phyloP scores from a whole-genome alignment of 805 yeast species.

The Nakazawaea ishiwadae region DNA sequence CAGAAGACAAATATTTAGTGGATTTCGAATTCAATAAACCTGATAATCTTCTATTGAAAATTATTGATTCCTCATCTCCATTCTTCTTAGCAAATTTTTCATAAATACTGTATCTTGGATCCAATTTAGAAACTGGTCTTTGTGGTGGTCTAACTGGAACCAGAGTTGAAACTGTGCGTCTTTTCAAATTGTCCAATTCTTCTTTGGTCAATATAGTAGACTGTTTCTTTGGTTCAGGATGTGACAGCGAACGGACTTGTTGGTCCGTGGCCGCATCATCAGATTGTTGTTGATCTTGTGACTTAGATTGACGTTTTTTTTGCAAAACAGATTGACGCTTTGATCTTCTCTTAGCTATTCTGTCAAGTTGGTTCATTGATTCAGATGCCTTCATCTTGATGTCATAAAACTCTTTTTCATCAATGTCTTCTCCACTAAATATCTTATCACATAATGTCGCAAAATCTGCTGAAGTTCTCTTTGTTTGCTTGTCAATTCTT shows the following conservation, averaged over 20 bases:
- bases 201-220: conserved; percentile 37
- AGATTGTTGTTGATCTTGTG: too few relatives aligned
- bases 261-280: too few relatives aligned
- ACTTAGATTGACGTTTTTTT: conserved; percentile 31
- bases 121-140: conserved; percentile 52
- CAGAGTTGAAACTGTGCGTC: conserved; percentile 43
- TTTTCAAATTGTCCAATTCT: conserved; percentile 39
- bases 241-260: conserved; percentile 6
- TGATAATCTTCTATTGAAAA: conserved; percentile 7
- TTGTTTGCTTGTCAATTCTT: conserved; percentile 65
- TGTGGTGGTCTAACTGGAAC: conserved; percentile 37
- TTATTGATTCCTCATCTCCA: conserved; percentile 3
- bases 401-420: conserved; percentile 34
- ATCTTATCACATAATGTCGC: conserved; percentile 74
- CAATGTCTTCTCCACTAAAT: conserved; percentile 66
- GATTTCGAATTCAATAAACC: conserved; percentile 11
- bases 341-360: conserved; percentile 37
- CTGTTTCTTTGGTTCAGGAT: background rate
- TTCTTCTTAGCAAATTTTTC: conserved; percentile 29
- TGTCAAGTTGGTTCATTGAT: conserved; percentile 32
- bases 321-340: conserved; percentile 35
- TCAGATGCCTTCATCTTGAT: conserved; percentile 37
- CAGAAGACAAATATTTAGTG: conserved; percentile 7
- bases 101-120: conserved; percentile 50
- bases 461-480: conserved; percentile 72